These are phyloP conservation scores for Dothistroma septosporum DNA, from an alignment of 2,329 filamentous ascomycete species.

Conservation along the genomic window DNA sequence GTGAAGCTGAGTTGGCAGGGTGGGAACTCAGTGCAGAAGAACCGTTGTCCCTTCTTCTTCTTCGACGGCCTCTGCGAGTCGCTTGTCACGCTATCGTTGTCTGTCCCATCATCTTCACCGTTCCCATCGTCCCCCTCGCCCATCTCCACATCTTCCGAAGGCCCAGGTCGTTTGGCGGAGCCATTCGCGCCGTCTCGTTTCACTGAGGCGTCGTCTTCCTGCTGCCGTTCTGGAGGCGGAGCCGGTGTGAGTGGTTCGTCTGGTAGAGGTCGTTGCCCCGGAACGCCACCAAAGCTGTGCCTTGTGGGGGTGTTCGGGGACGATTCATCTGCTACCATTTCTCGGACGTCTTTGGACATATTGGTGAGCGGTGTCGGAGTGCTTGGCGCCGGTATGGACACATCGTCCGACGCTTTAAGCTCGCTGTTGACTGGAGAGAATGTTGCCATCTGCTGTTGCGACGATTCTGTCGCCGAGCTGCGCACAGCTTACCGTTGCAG, in stretches of 20 bases:
- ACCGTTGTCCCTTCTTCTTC: constrained; percentile 95
- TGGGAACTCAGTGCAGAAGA: constrained; percentile 93
- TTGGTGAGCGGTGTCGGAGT: constrained; percentile 49
- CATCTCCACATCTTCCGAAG: constrained; percentile 69
- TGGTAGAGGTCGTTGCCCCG: constrained; percentile 46
- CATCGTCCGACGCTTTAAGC: constrained; percentile 36
- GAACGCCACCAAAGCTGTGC: constrained; percentile 46
- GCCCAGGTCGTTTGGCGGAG: constrained; percentile 56
- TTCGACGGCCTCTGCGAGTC: constrained; percentile 71
- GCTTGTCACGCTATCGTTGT: constrained; percentile 48
- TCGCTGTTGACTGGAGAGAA: constrained; percentile 39
- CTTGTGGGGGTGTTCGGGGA: constrained; percentile 61
- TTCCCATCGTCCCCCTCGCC: constrained; percentile 65
- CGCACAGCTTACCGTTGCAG: constrained; percentile 19
- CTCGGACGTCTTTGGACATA: constrained; percentile 36
- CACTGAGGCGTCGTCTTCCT: constrained; percentile 32
- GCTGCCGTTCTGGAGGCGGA: constrained; percentile 10
- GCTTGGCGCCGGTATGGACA: constrained; percentile 52
- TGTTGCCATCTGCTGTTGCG: constrained; percentile 25
- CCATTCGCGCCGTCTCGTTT: constrained; percentile 58
- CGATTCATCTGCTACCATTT: constrained; percentile 38
- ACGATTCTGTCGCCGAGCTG: constrained; percentile 8
- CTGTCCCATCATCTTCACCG: constrained; percentile 58
- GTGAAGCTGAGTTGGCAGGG: constrained; percentile 95
- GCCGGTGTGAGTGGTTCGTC: constrained; percentile 25